phyloP scores from a whole-genome alignment of 2,329 filamentous ascomycete genomes.

The Colletotrichum brevisporum region DNA sequence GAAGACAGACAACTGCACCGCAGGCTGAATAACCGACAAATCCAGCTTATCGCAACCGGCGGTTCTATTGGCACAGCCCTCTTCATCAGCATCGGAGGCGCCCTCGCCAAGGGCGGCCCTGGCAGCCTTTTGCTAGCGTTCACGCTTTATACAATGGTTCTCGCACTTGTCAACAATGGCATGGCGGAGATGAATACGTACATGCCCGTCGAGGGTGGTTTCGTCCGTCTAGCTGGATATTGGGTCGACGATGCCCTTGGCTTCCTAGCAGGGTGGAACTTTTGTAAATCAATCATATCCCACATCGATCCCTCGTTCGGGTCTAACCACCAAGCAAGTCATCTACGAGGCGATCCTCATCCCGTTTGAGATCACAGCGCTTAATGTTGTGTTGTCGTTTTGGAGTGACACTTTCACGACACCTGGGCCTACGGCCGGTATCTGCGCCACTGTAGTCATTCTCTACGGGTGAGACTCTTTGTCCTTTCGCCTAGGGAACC shows the following conservation, averaged over 20 bases:
- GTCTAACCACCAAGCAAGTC: constrained; percentile 40
- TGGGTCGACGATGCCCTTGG: constrained; percentile 65
- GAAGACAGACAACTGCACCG: neutral
- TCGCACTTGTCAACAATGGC: constrained; percentile 59
- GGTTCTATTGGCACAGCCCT: constrained; percentile 22
- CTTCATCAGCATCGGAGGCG: constrained; percentile 16
- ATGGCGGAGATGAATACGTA: constrained; percentile 39
- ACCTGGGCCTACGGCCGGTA: too few relatives aligned
- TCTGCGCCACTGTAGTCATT: neutral
- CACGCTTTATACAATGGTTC: constrained; percentile 19
- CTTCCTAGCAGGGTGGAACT: constrained; percentile 64
- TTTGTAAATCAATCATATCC: constrained; percentile 46
- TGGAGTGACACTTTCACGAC: constrained; percentile 51
- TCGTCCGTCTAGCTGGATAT: constrained; percentile 63
- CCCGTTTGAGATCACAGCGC: constrained; percentile 65
- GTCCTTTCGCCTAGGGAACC: neutral
- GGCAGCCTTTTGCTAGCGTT: constrained; percentile 20
- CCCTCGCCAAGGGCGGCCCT: constrained; percentile 4
- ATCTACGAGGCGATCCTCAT: constrained; percentile 65
- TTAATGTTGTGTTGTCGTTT: constrained; percentile 55
- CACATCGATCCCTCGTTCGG: too few relatives aligned
- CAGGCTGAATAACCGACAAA: neutral
- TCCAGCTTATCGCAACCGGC: constrained; percentile 14
- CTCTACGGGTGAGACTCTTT: constrained; percentile 10
- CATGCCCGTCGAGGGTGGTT: constrained; percentile 57